Evolutionary conservation across 75 land plant species (phyloP), one percentile per base, ranked within the genome.

Genomic region (Adiantum capillusveneris): DNA sequence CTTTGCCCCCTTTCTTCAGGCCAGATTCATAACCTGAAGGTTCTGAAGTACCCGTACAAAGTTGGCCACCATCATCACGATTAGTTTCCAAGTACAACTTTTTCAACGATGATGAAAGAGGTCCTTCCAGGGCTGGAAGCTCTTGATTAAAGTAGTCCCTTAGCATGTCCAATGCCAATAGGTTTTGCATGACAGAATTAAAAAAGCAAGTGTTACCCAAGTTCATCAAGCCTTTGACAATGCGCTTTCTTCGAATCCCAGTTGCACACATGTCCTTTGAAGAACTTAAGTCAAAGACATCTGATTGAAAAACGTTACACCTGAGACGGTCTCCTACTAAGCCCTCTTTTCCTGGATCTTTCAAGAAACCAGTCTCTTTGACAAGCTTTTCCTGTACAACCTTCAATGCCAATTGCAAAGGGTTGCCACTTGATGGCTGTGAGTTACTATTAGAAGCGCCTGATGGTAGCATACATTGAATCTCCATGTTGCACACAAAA

Each of bases 171-270:
- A 89, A 34, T 9, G 83, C 85, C 0, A 94, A 60, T 19, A 94
- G 57, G 57, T 94, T 94, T 46, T 94, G 98, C 79, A 89, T 49
- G 13, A 86, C 73, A 0, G 98, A 89, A 63, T 94, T 94, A 56
- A 94, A 89, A 68, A 94, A 94, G 55, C 98, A 94, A 16, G 98
- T 94, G 62, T 89, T 94, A 0, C 98, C 91, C 64, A 94, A 67
- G 64, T 94, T 94, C 37, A 62, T 28, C 45, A 94, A 59, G 2
- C 98, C 98, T 62, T 77, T 69, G 11, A 84, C 77, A 0, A 58
- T 49, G 45, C 77, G 68, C 25, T 73, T 61, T 28, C 20, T 59
- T 53, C 28, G 39, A 55, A 56, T 24, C 63, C 5, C 34, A 42
- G 21, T 22, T 0, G 27, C n/a, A 62, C 28, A 26, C 45, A 28